Base-by-base conservation (phyloP, 305 asterid species). In the Fraxinus angustifolia region DNA sequence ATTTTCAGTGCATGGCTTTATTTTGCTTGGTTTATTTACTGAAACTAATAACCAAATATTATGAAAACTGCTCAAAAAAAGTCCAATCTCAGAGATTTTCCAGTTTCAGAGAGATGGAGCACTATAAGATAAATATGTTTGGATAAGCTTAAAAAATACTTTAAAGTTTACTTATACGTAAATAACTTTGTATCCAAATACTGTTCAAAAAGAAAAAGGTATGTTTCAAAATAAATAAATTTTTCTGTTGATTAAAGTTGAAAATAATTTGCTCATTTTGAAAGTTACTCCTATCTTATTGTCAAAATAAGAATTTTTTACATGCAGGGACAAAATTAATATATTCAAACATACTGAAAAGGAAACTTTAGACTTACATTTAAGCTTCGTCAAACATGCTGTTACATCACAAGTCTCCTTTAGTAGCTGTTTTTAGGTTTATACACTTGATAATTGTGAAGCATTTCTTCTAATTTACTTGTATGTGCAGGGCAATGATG, bases 401-500 rank as follows among this genome's bases (percentile, higher is more conserved):
- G 75, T 33, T 19, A 33, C 75, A 70, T 70, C 5, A 70, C 75
- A 70, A 31, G 45, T 33, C 75, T 16, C 68, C 76, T 31, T 78
- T 82, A 34, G 6, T 31, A n/a, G 14, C 75, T 72, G 35, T n/a
- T 78, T 50, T 82, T 31, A 50, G 45, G 42, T 45, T 50, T 68
- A 2, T 60, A 70, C 42, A 70, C 45, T 70, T 33, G 23, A 70
- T 70, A 70, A 23, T 31, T 8, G 8, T 71, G 48, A 31, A 42
- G 42, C 75, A 48, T 75, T 78, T 45, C 76, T 70, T 48, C 81
- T 65, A 36, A 48, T 81, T 56, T 82, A 76, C 58, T 75, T 77
- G 73, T 81, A 81, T 78, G 36, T 87, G 88, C 92, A 92, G 97
- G 90, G 89, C 42, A 85, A 91, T 83, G 90, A 85, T 87, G 87